phyloP scores from a whole-genome alignment of 1,139 yeast species.

The Blastobotrys capitulatus region DNA sequence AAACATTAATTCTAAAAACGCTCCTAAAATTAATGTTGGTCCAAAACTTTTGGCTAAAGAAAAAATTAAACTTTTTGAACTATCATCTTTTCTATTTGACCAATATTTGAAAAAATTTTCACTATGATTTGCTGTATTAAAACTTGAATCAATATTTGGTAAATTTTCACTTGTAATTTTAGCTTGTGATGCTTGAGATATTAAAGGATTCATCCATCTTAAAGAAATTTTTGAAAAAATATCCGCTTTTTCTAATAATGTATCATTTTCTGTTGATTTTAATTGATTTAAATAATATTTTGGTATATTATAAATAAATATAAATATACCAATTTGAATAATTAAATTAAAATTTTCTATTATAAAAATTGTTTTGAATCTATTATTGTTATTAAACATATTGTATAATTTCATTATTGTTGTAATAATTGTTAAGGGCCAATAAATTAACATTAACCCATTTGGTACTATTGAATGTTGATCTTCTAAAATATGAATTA shows the following conservation, averaged over 20 bases:
- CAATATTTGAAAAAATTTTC: constrained; percentile 48
- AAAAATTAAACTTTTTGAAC: constrained; percentile 53
- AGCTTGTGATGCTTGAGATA: constrained; percentile 68
- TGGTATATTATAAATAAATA: constrained; percentile 6
- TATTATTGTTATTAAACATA: constrained; percentile 10
- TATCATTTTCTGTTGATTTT: constrained; percentile 9
- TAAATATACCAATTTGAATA: constrained; percentile 11
- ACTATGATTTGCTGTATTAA: constrained; percentile 49
- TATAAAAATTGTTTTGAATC: constrained; percentile 2
- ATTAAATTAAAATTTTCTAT: constrained; percentile 7
- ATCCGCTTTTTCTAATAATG: constrained; percentile 56
- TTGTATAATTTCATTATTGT: constrained; percentile 43
- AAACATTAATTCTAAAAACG: constrained; percentile 60
- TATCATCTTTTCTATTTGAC: constrained; percentile 41
- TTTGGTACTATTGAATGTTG: constrained; percentile 57
- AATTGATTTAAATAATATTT: constrained; percentile 13
- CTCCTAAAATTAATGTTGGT: constrained; percentile 55
- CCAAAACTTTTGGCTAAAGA: constrained; percentile 66
- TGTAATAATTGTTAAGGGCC: constrained; percentile 53
- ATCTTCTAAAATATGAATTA: constrained; percentile 63
- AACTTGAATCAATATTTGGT: constrained; percentile 65
- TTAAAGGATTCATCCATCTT: constrained; percentile 81
- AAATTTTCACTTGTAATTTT: constrained; percentile 68
- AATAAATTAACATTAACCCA: constrained; percentile 62
- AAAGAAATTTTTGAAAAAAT: constrained; percentile 72